These are phyloP conservation scores for Panellus pusillus DNA, from an alignment of 768 basidiomycete species.

Conservation along the genomic window DNA sequence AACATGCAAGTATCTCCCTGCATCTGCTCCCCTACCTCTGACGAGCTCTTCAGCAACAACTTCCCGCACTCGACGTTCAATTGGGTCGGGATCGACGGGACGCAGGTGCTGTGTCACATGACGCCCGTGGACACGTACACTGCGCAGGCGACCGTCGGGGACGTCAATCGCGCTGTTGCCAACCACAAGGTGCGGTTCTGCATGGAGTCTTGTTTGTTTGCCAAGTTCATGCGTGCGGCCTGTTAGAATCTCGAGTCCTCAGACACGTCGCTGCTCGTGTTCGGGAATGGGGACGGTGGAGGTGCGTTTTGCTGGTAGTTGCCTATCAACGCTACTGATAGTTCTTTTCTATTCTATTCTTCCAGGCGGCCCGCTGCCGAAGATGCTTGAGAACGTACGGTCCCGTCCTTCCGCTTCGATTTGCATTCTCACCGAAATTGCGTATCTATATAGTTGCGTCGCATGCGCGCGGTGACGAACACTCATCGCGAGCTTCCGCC, in stretches of 20 bases:
- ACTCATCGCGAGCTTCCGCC: constrained; percentile 82
- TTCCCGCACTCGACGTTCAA: constrained; percentile 98
- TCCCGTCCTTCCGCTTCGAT: background rate
- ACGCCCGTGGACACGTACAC: constrained; percentile 95
- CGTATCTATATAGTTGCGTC: constrained; percentile 62
- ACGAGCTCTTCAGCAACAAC: constrained; percentile 56
- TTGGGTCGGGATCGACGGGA: constrained; percentile 94
- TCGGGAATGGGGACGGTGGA: constrained; percentile 97
- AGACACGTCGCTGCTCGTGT: constrained; percentile 78
- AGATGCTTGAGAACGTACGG: constrained; percentile 92
- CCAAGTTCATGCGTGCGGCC: background rate
- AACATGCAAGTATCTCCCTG: constrained; percentile 55
- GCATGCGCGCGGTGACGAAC: constrained; percentile 82
- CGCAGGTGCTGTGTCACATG: constrained; percentile 96
- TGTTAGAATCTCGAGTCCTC: constrained; percentile 79
- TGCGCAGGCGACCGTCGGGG: constrained; percentile 85
- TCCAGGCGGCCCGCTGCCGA: constrained; percentile 62
- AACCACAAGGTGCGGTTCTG: constrained; percentile 74
- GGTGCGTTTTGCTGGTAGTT: constrained; percentile 33
- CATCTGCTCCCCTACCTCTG: background rate
- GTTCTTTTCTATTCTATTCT: background rate
- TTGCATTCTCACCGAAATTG: background rate
- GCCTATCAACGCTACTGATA: background rate
- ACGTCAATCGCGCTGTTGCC: constrained; percentile 79
- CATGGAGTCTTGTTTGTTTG: background rate